These are phyloP conservation scores for Withania somnifera DNA, from an alignment of 305 asterid genomes.

Conservation along the genomic window DNA sequence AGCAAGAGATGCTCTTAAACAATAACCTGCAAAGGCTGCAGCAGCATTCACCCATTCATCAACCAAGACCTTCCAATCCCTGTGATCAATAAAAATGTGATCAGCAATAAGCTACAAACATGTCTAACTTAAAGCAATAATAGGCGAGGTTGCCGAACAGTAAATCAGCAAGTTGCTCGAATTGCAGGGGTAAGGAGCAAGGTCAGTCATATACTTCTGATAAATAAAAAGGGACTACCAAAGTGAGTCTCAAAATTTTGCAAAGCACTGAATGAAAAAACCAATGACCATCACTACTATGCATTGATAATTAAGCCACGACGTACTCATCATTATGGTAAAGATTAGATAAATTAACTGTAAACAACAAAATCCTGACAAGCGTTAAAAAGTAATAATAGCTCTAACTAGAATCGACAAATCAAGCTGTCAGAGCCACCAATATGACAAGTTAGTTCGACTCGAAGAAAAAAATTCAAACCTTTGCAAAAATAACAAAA, in stretches of 20 bases:
- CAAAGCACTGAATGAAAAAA: not conserved
- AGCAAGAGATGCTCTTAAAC: not conserved
- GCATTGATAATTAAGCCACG: not conserved
- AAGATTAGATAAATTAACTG: not conserved
- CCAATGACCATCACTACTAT: not conserved
- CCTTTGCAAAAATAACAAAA: not conserved
- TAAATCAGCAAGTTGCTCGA: not conserved
- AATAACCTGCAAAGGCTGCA: conserved; percentile 43
- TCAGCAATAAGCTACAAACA: not conserved
- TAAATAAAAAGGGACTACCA: not conserved
- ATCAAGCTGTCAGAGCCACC: not conserved
- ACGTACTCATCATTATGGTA: not conserved
- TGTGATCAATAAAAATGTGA: conserved; percentile 26
- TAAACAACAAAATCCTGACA: not conserved
- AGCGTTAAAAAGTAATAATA: not conserved
- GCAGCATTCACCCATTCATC: conserved; percentile 61
- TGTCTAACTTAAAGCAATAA: not conserved
- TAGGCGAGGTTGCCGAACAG: not conserved
- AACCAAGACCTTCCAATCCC: conserved; percentile 73
- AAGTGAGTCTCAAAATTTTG: not conserved
- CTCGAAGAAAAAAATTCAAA: not conserved
- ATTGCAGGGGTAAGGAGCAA: not conserved
- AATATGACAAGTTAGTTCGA: not conserved
- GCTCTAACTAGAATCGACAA: not conserved
- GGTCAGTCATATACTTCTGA: not conserved